Conservation (phyloP, 305 asterid species). For the Fraxinus ornus region DNA sequence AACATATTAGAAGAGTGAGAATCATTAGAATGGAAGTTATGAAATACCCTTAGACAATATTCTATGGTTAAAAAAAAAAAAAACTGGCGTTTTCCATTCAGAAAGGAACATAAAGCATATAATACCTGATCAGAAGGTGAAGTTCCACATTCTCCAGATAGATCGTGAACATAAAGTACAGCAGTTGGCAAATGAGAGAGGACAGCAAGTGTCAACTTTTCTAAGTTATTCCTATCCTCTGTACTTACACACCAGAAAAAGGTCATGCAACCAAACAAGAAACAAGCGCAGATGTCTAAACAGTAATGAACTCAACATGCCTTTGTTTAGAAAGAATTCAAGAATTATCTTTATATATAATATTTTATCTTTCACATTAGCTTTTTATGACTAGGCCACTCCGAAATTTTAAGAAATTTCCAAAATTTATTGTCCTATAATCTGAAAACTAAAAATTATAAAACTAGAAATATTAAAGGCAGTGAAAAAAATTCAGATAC, state of each 20-base stretch:
- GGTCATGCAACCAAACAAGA: conserved; percentile 7
- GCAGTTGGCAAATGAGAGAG: conserved; percentile 96
- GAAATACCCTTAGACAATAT: conserved; percentile 2
- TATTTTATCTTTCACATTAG: not conserved
- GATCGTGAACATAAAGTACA: conserved; percentile 91
- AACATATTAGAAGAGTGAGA: not conserved
- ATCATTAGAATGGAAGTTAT: conserved; percentile 5
- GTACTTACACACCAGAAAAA: conserved; percentile 39
- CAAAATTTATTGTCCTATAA: not conserved
- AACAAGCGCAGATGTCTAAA: conserved; percentile 9
- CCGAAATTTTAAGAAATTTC: not conserved
- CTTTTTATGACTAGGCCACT: not conserved
- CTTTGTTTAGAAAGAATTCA: not conserved
- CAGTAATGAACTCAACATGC: not conserved
- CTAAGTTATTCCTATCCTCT: conserved; percentile 94
- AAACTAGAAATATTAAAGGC: not conserved
- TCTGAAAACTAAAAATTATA: not conserved
- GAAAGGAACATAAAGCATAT: conserved; percentile 6
- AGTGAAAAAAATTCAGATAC: not conserved
- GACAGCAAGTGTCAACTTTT: conserved; percentile 93
- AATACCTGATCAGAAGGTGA: conserved; percentile 94
- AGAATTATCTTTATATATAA: not conserved
- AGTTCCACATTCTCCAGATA: conserved; percentile 92
- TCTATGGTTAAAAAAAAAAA: not conserved
- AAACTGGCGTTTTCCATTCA: not conserved